Conservation (phyloP, 179 eudicot genomes). For the Heliamphora pulchella region DNA sequence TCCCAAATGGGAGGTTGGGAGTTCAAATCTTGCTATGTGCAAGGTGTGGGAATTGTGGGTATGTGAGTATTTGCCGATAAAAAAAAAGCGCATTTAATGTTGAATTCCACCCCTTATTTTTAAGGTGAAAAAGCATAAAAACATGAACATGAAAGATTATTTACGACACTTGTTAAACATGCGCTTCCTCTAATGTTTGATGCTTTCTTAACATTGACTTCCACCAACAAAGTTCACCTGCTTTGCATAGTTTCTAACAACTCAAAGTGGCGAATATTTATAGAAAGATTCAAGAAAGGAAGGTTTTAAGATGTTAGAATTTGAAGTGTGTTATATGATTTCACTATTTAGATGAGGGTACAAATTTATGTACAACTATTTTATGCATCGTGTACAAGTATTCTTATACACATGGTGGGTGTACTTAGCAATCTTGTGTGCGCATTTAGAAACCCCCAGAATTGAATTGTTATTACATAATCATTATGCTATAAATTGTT, state of each 20-base stretch:
- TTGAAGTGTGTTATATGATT: neutral
- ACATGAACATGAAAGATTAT: neutral
- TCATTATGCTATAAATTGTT: neutral
- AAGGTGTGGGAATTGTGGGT: too few species aligned
- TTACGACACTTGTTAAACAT: neutral
- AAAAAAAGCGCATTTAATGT: neutral
- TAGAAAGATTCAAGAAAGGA: neutral
- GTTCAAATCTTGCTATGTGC: too few species aligned
- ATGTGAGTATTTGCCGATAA: too few species aligned
- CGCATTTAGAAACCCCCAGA: too few species aligned
- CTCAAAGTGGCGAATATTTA: neutral
- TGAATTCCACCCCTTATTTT: neutral
- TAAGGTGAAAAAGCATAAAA: neutral
- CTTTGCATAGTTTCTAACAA: neutral
- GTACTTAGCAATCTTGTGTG: too few species aligned
- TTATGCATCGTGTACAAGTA: too few species aligned
- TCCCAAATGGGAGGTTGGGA: too few species aligned
- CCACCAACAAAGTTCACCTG: neutral
- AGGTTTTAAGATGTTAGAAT: neutral
- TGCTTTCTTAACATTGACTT: neutral
- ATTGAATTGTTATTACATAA: neutral
- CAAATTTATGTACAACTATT: neutral
- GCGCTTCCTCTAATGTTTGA: neutral
- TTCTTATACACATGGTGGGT: too few species aligned
- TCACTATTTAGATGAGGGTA: neutral